phyloP scores from a whole-genome alignment of 139 green algal genomes.

The Chlorella vulgaris region DNA sequence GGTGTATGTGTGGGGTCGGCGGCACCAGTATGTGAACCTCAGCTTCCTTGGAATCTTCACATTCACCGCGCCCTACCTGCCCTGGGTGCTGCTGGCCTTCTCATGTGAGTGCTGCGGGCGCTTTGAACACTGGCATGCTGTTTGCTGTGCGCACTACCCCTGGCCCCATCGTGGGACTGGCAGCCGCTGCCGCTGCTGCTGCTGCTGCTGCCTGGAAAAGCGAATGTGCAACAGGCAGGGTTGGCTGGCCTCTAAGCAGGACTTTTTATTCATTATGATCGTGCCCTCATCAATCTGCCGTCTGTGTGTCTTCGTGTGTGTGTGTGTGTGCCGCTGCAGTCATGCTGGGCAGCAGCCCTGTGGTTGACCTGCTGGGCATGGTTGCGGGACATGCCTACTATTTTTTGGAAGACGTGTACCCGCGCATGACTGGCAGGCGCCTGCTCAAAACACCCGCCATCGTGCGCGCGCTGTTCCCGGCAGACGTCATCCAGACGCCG shows the following conservation, averaged over 20 bases:
- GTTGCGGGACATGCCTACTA: constrained; percentile 95
- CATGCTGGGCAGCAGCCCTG: constrained; percentile 85
- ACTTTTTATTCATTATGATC: too few relatives aligned
- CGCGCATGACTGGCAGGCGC: constrained; percentile 81
- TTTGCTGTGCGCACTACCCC: too few relatives aligned
- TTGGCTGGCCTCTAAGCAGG: too few relatives aligned
- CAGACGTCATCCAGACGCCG: constrained; percentile 10
- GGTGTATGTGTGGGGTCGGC: constrained; percentile 97
- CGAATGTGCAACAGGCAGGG: too few relatives aligned
- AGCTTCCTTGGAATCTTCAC: constrained; percentile 98
- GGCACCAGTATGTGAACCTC: constrained; percentile 92
- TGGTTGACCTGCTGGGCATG: constrained; percentile 96
- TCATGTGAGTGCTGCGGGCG: constrained; percentile 24
- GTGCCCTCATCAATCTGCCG: too few relatives aligned
- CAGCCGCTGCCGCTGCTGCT: too few relatives aligned
- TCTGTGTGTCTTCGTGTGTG: too few relatives aligned
- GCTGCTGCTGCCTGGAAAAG: too few relatives aligned
- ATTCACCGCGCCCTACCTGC: constrained; percentile 98
- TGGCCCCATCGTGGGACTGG: too few relatives aligned
- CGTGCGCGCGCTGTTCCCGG: constrained; percentile 73
- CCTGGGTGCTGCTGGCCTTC: constrained; percentile 98
- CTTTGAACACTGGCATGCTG: neutral
- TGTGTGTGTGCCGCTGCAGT: constrained; percentile 38
- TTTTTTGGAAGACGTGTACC: constrained; percentile 98
- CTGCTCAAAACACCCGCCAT: constrained; percentile 82